Base-by-base conservation (phyloP, 2,329 filamentous ascomycete species). In the Diaporthe caulivora region DNA sequence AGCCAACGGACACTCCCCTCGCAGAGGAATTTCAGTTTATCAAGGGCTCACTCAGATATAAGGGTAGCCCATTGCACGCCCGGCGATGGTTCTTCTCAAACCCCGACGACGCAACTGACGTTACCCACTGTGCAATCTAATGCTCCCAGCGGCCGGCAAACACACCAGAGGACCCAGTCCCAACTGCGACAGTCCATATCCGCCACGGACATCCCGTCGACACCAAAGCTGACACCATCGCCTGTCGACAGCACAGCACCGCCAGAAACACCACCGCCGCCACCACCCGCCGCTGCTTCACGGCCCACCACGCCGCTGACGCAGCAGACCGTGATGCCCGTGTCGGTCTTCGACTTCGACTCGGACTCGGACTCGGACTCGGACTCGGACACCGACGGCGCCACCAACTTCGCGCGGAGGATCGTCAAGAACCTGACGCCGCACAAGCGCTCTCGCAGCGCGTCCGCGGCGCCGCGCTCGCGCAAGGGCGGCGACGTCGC, bases 291-390 rank as follows among this genome's bases (percentile, higher is more conserved):
- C 31, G 3, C 31, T 15, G 34, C 55, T n/a, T 40, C 68, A 3
- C 44, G 31, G n/a, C 55, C 68, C 29, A 57, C 54, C 29, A 60
- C 68, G 26, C 54, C 54, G 17, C 55, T 40, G 24, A 37, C n/a
- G 31, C 21, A 79, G 78, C 24, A 78, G 79, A 42, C 74, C 76
- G 15, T 84, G 81, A 76, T 67, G 17, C 79, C 80, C 51, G 78
- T 84, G 42, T 88, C 87, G 2, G 84, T 88, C 31, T 89, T 89
- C 74, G 87, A 88, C 55, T 77, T 82, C 18, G 86, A 88, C 77
- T 84, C 84, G 5, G 86, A 88, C 73, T 79, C 79, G 18, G 86
- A 88, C 77, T 84, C 84, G 5, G 86, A 88, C 73, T 79, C 79
- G 18, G 85, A 86, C 58, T 44, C 57, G n/a, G 78, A 78, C 9